Evolutionary conservation across 495 filamentous ascomycete species (phyloP), one percentile per base, ranked within the genome.

Genomic region (Xylaria intraflava): DNA sequence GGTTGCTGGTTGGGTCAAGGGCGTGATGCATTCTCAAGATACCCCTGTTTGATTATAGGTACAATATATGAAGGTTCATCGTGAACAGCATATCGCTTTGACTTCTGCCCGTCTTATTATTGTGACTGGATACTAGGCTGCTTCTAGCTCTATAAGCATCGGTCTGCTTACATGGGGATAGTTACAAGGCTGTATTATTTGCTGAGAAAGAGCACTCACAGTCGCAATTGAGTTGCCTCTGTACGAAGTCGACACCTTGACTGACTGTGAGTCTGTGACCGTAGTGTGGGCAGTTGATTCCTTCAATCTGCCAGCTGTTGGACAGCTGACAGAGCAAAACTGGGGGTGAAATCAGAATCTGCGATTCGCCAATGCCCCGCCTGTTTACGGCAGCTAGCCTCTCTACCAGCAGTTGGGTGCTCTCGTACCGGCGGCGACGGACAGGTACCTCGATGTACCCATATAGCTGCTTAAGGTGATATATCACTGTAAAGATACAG

Each of bases 281-380:
- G 9, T n/a, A 7, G 26, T 14, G 8, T 26, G 0, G 23, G 20
- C 49, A 52, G 30, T 31, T 53, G 42, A 30, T 6, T 9, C 14
- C 8, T 2, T 14, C 9, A 26, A 12, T 5, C 10, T 24, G 40
- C 42, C 51, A 53, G 42, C 51, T 44, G 51, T 4, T 27, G 7
- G 16, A 24, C 50, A 27, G 22, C 33, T 46, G 42, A 8, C 7
- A 33, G 17, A 24, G 30, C 12, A 40, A 9, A 46, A n/a, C 33
- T 39, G 14, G 33, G 35, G 35, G 12, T 11, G 11, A 38, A 38
- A 17, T 38, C 27, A 29, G n/a, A n/a, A n/a, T n/a, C n/a, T n/a
- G n/a, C 56, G 35, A 60, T 60, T 65, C 51, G 53, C 24, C 31
- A 44, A 29, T 50, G 56, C 56, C 33, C 53, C 54, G 35, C 59